A percentile compares a stretch with the other conserved stretches of the same genome.
These are phyloP conservation scores for Galeopsis tetrahit DNA, from an alignment of 257 asterid genomes.

Conservation along the genomic window DNA sequence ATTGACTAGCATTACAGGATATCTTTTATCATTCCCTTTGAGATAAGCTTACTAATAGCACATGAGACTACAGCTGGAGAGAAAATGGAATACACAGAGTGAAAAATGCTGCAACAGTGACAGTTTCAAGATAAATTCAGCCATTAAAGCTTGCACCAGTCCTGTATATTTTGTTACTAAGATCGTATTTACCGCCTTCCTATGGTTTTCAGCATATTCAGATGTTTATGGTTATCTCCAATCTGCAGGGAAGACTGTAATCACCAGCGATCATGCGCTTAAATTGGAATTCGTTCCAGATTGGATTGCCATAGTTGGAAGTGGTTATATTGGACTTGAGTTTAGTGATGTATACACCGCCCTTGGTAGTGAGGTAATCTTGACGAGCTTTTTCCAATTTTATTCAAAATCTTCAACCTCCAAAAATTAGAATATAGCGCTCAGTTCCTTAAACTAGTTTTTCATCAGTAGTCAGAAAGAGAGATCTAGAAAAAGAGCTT, in stretches of 20 bases:
- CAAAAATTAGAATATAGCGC: background rate
- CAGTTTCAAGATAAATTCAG: too few species aligned
- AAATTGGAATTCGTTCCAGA: slow-evolving; percentile 80
- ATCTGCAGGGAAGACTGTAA: slow-evolving; percentile 84
- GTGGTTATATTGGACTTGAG: slow-evolving; percentile 95
- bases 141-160: background rate
- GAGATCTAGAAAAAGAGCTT: background rate
- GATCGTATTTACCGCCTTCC: background rate
- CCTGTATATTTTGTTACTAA: background rate
- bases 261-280: slow-evolving; percentile 94
- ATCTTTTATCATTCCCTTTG: background rate
- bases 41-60: background rate
- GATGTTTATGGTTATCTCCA: slow-evolving; percentile 19
- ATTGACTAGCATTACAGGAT: background rate
- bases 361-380: slow-evolving; percentile 84
- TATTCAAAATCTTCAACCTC: slow-evolving; percentile 4
- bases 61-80: too few species aligned
- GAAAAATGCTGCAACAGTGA: too few species aligned
- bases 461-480: slow-evolving; percentile 1
- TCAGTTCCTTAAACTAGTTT: background rate
- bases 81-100: too few species aligned
- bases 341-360: slow-evolving; percentile 92
- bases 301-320: slow-evolving; percentile 94
- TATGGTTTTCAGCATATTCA: slow-evolving; percentile 19
- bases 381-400: background rate